Evolutionary conservation across 345 rosid genomes (phyloP), one percentile per base, ranked within the genome.

Genomic region (Limnanthes douglasii): DNA sequence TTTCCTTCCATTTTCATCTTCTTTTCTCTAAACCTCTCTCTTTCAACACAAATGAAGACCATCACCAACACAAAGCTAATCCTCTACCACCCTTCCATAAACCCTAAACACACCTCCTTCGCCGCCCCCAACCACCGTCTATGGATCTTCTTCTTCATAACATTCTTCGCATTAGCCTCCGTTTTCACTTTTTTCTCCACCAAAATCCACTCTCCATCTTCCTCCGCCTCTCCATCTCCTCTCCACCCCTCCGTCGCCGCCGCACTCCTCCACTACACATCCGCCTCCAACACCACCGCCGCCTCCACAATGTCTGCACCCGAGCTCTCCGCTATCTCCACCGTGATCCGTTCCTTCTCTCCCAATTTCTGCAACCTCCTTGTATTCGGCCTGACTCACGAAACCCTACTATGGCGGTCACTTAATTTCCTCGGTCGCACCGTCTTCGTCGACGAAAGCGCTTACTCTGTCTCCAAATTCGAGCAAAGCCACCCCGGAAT

Each of bases 321-420:
- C 1, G 97, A 88, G 53, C 77, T 83, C 54, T 54, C 78, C 47
- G 10, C 73, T 41, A 30, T 88, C 53, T 32, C 70, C 40, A 24
- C 57, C 41, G 70, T 72, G 52, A 50, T 57, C 37, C 31, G 18
- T 54, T 69, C 74, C 39, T 54, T 66, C 7, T 24, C 62, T 20
- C 11, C 21, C 11, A 37, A 46, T 8, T 4, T 15, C 11, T 72
- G 85, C 39, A 75, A 73, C 41, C 51, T 88, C 52, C 83, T 88
- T 31, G 42, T 88, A 16, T 88, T 83, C 41, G 95, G 95, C 7
- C 58, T 88, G 2, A 56, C 78, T 16, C 86, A 83, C 60, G 97
- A 88, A 41, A 63, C 93, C 48, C 90, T 74, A 48, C 64, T 88
- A 19, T 88, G 84, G 93, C 61, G 69, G 56, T 71, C 93, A 5